These are phyloP conservation scores for Suillus brevipes DNA, from an alignment of 768 basidiomycete genomes.

Conservation along the genomic window DNA sequence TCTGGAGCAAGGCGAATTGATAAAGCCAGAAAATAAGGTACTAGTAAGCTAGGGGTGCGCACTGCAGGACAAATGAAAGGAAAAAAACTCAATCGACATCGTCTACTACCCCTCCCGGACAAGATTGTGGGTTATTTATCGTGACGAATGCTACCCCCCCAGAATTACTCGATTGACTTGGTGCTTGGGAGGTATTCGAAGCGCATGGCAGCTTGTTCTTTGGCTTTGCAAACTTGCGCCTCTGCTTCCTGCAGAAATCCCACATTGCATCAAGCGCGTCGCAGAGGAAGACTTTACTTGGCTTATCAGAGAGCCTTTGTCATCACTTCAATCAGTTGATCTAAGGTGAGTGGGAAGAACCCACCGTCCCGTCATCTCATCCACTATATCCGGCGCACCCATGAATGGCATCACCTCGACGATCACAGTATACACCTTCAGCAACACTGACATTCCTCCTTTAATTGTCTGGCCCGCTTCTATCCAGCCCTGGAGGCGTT, in stretches of 20 bases:
- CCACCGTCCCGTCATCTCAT: constrained; percentile 58
- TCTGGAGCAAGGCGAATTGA: background rate
- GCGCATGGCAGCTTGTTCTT: constrained; percentile 12
- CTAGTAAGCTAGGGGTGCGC: constrained; percentile 18
- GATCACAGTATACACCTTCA: constrained; percentile 45
- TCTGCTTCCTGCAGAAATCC: constrained; percentile 51
- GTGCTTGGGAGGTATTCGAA: background rate
- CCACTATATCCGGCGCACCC: constrained; percentile 47
- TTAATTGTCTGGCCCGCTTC: constrained; percentile 39
- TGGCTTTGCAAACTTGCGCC: constrained; percentile 30
- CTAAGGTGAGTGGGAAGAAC: background rate
- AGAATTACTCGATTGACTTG: background rate
- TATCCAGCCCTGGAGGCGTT: constrained; percentile 60
- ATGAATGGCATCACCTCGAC: constrained; percentile 60
- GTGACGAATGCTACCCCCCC: constrained; percentile 15
- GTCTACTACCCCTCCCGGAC: constrained; percentile 26
- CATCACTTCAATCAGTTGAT: background rate
- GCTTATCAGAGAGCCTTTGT: constrained; percentile 52
- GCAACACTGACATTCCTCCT: constrained; percentile 38
- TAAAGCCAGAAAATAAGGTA: constrained; percentile 2
- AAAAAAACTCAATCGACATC: constrained; percentile 31
- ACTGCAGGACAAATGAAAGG: constrained; percentile 4
- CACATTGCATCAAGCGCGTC: constrained; percentile 53
- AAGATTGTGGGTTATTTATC: background rate
- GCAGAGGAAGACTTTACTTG: constrained; percentile 50